Evolutionary conservation across 345 rosid genomes (phyloP).

Genomic region (Salix koriyanagi): DNA sequence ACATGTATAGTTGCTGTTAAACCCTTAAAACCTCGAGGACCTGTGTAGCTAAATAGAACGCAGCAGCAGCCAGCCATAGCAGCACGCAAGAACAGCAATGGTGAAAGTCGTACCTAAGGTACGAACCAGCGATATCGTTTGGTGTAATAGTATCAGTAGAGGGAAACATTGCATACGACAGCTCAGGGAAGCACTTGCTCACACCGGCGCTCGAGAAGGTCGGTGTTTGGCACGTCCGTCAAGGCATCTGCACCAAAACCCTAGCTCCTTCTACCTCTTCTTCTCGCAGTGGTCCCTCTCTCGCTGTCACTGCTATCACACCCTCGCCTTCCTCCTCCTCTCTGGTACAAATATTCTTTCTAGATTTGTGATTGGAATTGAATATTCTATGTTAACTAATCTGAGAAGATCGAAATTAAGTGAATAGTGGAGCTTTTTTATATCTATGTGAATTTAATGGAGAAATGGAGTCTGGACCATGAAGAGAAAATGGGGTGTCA

Average conservation of each 20-base stretch:
- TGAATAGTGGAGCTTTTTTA: too few relatives aligned
- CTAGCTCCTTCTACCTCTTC: constrained; percentile 55
- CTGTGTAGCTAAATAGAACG: neutral
- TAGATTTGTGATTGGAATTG: neutral
- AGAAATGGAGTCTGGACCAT: too few relatives aligned
- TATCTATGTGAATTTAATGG: too few relatives aligned
- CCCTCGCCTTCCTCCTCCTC: constrained; percentile 45
- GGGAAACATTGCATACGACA: constrained; percentile 61
- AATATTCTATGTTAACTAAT: neutral
- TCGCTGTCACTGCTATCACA: constrained; percentile 57
- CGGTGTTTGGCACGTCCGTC: constrained; percentile 90
- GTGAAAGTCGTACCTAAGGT: constrained; percentile 72
- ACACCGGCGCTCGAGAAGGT: constrained; percentile 84
- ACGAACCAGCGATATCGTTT: constrained; percentile 61
- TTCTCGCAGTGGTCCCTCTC: constrained; percentile 42
- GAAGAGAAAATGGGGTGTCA: too few relatives aligned
- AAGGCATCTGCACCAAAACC: constrained; percentile 69
- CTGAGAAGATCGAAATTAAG: too few relatives aligned
- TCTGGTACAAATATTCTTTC: constrained; percentile 41
- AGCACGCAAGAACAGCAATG: constrained; percentile 28
- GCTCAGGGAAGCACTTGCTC: constrained; percentile 61
- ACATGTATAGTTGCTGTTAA: neutral
- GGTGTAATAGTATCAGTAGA: constrained; percentile 63
- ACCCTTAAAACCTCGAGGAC: constrained; percentile 5
- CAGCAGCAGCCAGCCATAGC: neutral